Conservation (phyloP, 176 grass and related monocot genomes). For the Juncus inflexus region DNA sequence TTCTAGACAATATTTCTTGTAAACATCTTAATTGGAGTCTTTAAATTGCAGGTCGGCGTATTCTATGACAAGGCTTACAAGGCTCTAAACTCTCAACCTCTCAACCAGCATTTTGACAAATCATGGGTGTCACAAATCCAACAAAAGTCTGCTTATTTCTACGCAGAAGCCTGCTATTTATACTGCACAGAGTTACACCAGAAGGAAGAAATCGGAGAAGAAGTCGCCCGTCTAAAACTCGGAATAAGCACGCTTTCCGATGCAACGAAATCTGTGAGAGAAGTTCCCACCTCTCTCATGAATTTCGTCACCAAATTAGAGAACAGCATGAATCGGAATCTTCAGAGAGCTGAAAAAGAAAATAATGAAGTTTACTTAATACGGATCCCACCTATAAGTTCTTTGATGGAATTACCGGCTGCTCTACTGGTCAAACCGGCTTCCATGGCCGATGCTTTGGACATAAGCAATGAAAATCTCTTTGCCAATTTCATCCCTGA, state of each 20-base stretch:
- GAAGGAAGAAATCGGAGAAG: constrained; percentile 68
- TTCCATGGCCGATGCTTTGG: constrained; percentile 25
- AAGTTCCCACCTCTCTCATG: constrained; percentile 47
- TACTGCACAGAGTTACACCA: constrained; percentile 50
- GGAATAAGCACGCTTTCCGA: constrained; percentile 38
- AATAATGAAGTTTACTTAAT: constrained; percentile 31
- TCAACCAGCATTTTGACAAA: constrained; percentile 53
- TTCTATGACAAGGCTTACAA: constrained; percentile 62
- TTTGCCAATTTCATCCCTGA: constrained; percentile 36
- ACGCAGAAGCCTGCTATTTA: constrained; percentile 55
- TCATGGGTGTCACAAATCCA: constrained; percentile 58
- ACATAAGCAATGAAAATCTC: constrained; percentile 33
- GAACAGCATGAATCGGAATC: constrained; percentile 17
- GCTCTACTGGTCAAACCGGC: constrained; percentile 24
- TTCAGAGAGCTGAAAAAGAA: constrained; percentile 30
- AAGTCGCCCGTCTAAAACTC: constrained; percentile 50
- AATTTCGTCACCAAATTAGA: constrained; percentile 5
- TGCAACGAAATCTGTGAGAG: constrained; percentile 46
- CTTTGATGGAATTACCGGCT: constrained; percentile 7
- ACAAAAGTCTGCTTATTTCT: constrained; percentile 49
- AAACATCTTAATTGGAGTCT: neutral
- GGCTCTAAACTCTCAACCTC: constrained; percentile 31
- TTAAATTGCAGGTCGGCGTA: constrained; percentile 52
- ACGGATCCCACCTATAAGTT: constrained; percentile 23
- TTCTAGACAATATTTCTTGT: too few relatives aligned